These are phyloP conservation scores for Leccinum fallax DNA, from an alignment of 1,284 basidiomycete species.

Conservation along the genomic window DNA sequence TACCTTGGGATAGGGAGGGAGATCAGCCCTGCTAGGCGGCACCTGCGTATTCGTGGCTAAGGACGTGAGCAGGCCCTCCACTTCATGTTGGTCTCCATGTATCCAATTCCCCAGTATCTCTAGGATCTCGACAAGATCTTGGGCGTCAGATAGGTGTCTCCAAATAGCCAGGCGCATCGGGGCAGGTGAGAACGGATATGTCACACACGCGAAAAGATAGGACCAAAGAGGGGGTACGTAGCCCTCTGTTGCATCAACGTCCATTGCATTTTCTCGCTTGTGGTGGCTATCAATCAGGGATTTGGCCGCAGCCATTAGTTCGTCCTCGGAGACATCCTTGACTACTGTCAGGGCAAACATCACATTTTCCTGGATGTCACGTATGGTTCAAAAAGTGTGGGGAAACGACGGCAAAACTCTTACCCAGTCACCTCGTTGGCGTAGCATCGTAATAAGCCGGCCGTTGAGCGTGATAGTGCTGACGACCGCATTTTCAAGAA, in stretches of 20 bases:
- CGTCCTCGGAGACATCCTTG: constrained; percentile 61
- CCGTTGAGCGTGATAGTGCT: constrained; percentile 61
- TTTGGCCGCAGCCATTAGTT: constrained; percentile 55
- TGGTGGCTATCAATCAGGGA: constrained; percentile 41
- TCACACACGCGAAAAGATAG: constrained; percentile 54
- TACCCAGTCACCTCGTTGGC: constrained; percentile 67
- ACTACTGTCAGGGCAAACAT: constrained; percentile 54
- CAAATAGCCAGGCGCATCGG: constrained; percentile 59
- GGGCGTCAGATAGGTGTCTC: constrained; percentile 52
- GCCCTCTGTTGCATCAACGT: constrained; percentile 48
- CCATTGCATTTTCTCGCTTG: constrained; percentile 49
- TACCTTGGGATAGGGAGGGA: constrained; percentile 58
- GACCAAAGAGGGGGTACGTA: constrained; percentile 46
- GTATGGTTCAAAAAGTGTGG: constrained; percentile 1
- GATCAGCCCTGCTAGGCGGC: constrained; percentile 21
- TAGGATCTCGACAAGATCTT: constrained; percentile 53
- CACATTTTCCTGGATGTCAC: constrained; percentile 50
- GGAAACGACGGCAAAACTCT: constrained; percentile 17
- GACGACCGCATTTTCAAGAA: constrained; percentile 56
- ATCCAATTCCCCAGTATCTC: constrained; percentile 60
- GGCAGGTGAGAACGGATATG: constrained; percentile 53
- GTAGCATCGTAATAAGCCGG: constrained; percentile 54
- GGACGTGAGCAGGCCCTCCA: constrained; percentile 42
- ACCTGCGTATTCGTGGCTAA: constrained; percentile 31
- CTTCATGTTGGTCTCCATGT: constrained; percentile 41